Evolutionary conservation across 257 asterid genomes (phyloP).

Genomic region (Fraxinus quadrangulata): DNA sequence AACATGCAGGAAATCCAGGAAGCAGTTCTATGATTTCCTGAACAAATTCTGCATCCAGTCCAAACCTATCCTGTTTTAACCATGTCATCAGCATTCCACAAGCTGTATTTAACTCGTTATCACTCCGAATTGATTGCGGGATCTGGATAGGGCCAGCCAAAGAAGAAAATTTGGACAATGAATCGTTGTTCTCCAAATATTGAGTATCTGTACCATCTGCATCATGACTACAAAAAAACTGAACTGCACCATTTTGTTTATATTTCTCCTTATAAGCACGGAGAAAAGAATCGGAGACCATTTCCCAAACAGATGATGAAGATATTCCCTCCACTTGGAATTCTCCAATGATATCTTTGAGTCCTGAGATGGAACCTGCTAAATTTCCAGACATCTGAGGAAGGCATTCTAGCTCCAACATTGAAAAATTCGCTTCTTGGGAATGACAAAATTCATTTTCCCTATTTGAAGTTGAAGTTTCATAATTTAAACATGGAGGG

Average conservation of each 20-base stretch:
- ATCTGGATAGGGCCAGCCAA: conserved; percentile 41
- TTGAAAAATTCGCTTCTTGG: conserved; percentile 40
- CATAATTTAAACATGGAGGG: conserved; percentile 63
- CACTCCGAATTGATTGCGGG: conserved; percentile 51
- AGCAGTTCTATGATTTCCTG: conserved; percentile 86
- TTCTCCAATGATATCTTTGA: conserved; percentile 61
- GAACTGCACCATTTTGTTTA: conserved; percentile 59
- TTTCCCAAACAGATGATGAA: conserved; percentile 74
- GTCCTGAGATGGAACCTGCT: conserved; percentile 33
- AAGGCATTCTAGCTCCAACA: conserved; percentile 7
- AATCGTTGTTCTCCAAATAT: conserved; percentile 37
- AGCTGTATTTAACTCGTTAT: conserved; percentile 48
- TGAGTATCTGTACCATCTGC: conserved; percentile 31
- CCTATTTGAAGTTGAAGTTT: conserved; percentile 38
- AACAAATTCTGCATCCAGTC: conserved; percentile 78
- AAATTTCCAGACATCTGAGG: conserved; percentile 39
- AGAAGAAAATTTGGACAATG: conserved; percentile 65
- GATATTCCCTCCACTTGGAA: conserved; percentile 76
- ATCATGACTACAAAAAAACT: conserved; percentile 72
- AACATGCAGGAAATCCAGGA: conserved; percentile 69
- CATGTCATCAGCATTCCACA: conserved; percentile 63
- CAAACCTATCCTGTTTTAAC: conserved; percentile 85
- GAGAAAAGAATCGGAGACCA: conserved; percentile 55
- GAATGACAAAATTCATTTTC: conserved; percentile 35
- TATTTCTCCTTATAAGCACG: conserved; percentile 49